Evolutionary conservation across 352 stramenopile species (phyloP), one percentile per base, ranked within the genome.

Genomic region (Pythium chondricola): DNA sequence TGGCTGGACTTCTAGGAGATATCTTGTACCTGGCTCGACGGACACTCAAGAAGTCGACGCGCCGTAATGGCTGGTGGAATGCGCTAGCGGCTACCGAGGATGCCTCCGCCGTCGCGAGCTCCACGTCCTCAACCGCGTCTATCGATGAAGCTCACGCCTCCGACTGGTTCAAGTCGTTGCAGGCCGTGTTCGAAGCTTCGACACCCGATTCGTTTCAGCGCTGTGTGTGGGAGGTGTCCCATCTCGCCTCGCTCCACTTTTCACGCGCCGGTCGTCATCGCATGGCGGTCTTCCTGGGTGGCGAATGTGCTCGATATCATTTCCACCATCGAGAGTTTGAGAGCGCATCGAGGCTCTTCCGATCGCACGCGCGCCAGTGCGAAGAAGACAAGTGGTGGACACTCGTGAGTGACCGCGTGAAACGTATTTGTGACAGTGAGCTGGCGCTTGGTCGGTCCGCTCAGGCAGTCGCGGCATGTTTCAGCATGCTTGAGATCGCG

Each of bases 321-420:
- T 48, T 82, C 7, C 58, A 55, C 13, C 63, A 71, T 22, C 59
- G 57, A 1, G 73, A 85, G 36, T 87, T 77, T 30, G 74, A 87
- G 44, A 85, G 65, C 29, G 77, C 77, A 3, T 88, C 74, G 0
- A 63, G 74, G 6, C 50, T 88, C 2, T 68, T 88, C n/a, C 72
- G 77, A 4, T 85, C 75, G 0, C 70, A 88, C 8, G 69, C 75
- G 8, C 69, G 74, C 4, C 81, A 88, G 58, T 85, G 73, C 35
- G 65, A 88, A 44, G 73, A 85, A 56, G 81, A 93, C 56, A 80
- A 84, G 10, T 93, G 81, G 81, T 86, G 71, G 68, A 27, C 21
- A 2, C 75, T 89, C 11, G 73, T 81, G 46, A 63, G 61, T 26
- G 67, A 68, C 38, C 83, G 63, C 41, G 63, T 83, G 9, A 69